A percentile compares a stretch with the other conserved stretches of the same genome.
These are phyloP conservation scores for Lentinula aciculospora DNA, from an alignment of 768 basidiomycete species.

Conservation along the genomic window DNA sequence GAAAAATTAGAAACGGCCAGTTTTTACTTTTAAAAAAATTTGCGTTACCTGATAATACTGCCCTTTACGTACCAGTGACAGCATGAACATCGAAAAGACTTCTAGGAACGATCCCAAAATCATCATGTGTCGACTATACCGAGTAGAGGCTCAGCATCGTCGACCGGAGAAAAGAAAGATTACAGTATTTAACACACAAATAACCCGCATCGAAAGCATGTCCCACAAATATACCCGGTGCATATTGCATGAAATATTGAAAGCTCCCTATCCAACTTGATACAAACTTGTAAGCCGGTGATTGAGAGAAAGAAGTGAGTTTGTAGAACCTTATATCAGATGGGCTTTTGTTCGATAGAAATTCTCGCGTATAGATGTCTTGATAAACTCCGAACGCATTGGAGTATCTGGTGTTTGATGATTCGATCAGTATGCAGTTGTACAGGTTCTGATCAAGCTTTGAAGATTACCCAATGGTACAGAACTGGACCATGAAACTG, in stretches of 20 bases:
- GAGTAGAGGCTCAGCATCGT: background rate
- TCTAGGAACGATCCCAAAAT: conserved; percentile 21
- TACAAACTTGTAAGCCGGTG: background rate
- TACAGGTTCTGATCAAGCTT: background rate
- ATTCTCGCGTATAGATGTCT: conserved; percentile 12
- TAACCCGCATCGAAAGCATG: conserved; percentile 31
- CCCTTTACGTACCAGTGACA: conserved; percentile 2
- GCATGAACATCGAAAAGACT: conserved; percentile 19
- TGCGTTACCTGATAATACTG: background rate
- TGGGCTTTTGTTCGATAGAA: conserved; percentile 1
- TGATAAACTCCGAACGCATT: conserved; percentile 27
- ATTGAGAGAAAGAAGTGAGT: conserved; percentile 11
- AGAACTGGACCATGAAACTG: conserved; percentile 6
- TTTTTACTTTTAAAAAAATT: conserved; percentile 9
- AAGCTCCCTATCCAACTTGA: conserved; percentile 31
- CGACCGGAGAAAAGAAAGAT: background rate
- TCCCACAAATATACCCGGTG: conserved; percentile 22
- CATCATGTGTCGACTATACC: conserved; percentile 13
- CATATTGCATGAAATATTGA: conserved; percentile 24
- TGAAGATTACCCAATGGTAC: conserved; percentile 1
- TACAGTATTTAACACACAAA: conserved; percentile 14
- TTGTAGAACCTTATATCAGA: conserved; percentile 3
- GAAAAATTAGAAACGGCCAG: conserved; percentile 26
- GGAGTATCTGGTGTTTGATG: conserved; percentile 17
- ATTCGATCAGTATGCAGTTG: background rate